A percentile compares a stretch with the other conserved stretches of the same genome.
phyloP scores from a whole-genome alignment of 1,284 basidiomycete genomes.

The Naganishia sp. region DNA sequence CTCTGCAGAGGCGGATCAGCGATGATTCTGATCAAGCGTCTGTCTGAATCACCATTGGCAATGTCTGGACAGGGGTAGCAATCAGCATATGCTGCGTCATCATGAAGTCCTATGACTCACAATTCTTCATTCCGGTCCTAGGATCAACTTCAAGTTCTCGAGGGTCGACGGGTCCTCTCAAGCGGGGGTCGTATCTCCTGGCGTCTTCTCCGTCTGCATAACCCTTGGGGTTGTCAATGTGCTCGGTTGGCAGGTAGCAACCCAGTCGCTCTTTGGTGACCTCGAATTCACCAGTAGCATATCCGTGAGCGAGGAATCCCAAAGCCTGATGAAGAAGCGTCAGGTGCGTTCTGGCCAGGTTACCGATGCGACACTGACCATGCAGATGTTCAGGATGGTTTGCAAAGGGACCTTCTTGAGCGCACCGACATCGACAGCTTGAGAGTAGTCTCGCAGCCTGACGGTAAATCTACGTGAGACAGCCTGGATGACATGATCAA shows the following conservation, averaged over 20 bases:
- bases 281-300: constrained; percentile 74
- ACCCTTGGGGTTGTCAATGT: constrained; percentile 64
- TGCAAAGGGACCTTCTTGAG: constrained; percentile 68
- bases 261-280: constrained; percentile 84
- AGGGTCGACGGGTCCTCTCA: constrained; percentile 73
- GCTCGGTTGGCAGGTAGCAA: constrained; percentile 82
- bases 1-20: constrained; percentile 54
- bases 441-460: constrained; percentile 74
- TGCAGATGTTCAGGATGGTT: constrained; percentile 83
- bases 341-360: neutral
- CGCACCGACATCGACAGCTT: constrained; percentile 81
- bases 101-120: constrained; percentile 5
- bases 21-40: too few relatives aligned
- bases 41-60: constrained; percentile 65
- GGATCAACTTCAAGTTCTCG: constrained; percentile 83
- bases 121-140: constrained; percentile 91
- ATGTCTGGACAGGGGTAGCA: constrained; percentile 59
- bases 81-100: neutral
- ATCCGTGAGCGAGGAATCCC: constrained; percentile 69
- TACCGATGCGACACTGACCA: constrained; percentile 58
- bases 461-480: constrained; percentile 35
- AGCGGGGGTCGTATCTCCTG: constrained; percentile 70
- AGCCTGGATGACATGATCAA: neutral
- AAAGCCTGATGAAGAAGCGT: constrained; percentile 3
- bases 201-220: constrained; percentile 86